phyloP scores from a whole-genome alignment of 768 basidiomycete species.

The Rhodotorula kratochvilovae region DNA sequence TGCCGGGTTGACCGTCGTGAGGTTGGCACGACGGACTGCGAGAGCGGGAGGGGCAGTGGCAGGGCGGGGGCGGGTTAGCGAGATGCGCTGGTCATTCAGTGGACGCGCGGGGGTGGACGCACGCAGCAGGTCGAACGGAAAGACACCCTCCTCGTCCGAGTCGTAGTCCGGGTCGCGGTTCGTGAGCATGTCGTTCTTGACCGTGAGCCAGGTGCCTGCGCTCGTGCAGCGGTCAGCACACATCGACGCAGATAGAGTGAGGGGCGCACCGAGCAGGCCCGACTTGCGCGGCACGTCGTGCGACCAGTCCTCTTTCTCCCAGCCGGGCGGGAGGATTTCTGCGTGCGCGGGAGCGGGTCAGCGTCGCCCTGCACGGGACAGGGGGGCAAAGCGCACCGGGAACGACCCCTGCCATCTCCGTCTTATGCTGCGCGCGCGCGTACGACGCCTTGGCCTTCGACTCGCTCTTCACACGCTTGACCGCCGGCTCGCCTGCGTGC shows the following conservation, averaged over 20 bases:
- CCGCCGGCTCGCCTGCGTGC: background rate
- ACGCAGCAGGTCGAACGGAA: slow-evolving; percentile 28
- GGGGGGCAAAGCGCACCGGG: background rate
- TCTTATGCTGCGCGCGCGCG: background rate
- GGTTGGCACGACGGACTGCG: slow-evolving; percentile 7
- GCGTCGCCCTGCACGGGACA: background rate
- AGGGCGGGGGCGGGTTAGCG: background rate
- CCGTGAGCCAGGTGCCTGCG: slow-evolving; percentile 30
- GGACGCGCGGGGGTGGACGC: background rate
- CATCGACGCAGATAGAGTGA: background rate
- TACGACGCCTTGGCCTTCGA: background rate
- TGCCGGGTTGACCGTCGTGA: background rate
- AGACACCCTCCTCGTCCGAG: slow-evolving; percentile 39
- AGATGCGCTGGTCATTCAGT: background rate
- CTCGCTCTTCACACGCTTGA: background rate
- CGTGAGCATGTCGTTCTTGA: slow-evolving; percentile 37
- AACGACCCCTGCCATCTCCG: background rate
- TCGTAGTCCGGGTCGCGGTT: slow-evolving; percentile 41
- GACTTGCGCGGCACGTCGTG: background rate
- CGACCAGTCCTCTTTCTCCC: slow-evolving; percentile 23
- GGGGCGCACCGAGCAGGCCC: slow-evolving; percentile 19
- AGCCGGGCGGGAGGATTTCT: slow-evolving; percentile 37
- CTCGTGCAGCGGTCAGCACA: no score
- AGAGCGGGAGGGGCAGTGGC: no score
- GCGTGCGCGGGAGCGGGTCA: background rate